Evolutionary conservation across 306 rosid genomes (phyloP).

Genomic region (Vicia villosa): DNA sequence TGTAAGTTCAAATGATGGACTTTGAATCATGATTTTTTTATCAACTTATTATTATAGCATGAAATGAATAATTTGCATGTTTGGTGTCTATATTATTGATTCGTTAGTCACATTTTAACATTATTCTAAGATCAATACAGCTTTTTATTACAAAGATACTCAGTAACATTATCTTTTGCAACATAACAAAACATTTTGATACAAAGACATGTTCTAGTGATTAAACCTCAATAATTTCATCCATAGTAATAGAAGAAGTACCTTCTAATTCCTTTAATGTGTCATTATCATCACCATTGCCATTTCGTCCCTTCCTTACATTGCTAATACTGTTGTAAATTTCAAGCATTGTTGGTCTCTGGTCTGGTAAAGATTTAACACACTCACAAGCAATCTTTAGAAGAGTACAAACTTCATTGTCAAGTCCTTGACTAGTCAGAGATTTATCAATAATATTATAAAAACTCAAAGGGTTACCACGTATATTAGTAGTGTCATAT

Average conservation of each 20-base stretch:
- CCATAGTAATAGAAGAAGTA: neutral
- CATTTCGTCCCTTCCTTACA: neutral
- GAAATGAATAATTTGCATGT: neutral
- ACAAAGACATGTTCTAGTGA: neutral
- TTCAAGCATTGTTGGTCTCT: conserved; percentile 48
- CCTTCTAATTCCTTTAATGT: neutral
- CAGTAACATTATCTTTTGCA: too few species aligned
- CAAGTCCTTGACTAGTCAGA: conserved; percentile 34
- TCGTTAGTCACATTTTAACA: neutral
- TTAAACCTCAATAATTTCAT: conserved; percentile 10
- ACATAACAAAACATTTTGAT: neutral
- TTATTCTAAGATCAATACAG: neutral
- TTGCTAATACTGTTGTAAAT: conserved; percentile 32
- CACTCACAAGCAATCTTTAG: conserved; percentile 41
- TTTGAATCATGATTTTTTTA: neutral
- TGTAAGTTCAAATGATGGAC: neutral
- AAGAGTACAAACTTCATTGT: conserved; percentile 29
- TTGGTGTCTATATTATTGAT: neutral
- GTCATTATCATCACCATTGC: neutral
- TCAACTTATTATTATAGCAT: neutral
- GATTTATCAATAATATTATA: conserved; percentile 28
- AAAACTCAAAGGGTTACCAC: neutral
- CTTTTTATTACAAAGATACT: neutral
- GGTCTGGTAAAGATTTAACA: conserved; percentile 29
- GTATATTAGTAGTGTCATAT: neutral